Evolutionary conservation across 2,329 filamentous ascomycete genomes (phyloP).

Genomic region (Aspergillus pseudoglaucus): DNA sequence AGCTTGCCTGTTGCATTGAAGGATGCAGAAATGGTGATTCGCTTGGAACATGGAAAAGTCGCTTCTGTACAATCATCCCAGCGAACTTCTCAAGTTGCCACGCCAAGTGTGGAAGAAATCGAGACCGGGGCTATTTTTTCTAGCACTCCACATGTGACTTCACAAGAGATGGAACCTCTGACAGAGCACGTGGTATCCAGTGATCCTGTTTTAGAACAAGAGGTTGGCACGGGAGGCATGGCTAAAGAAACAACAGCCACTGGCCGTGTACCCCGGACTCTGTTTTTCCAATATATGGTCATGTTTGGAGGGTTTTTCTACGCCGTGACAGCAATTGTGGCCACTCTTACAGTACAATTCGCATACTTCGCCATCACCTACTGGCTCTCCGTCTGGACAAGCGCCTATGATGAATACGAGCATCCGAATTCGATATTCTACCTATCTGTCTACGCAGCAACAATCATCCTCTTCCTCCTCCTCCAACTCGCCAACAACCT

Average conservation of each 20-base stretch:
- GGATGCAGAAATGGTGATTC: slow-evolving; percentile 15
- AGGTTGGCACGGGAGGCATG: slow-evolving; percentile 5
- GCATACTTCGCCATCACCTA: slow-evolving; percentile 23
- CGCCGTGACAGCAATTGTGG: slow-evolving; percentile 12
- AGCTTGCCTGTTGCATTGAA: slow-evolving; percentile 31
- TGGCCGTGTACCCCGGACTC: slow-evolving; percentile 18
- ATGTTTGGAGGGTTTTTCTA: slow-evolving; percentile 20
- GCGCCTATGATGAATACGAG: slow-evolving; percentile 13
- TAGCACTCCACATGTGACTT: slow-evolving; percentile 4
- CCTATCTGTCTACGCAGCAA: slow-evolving; percentile 46
- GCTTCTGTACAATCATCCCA: slow-evolving; percentile 7
- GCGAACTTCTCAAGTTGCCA: neutral
- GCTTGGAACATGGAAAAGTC: slow-evolving; percentile 14
- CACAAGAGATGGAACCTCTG: neutral
- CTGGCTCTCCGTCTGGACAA: slow-evolving; percentile 25
- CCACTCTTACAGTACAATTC: slow-evolving; percentile 17
- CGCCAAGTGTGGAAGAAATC: neutral
- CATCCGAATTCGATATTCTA: slow-evolving; percentile 37
- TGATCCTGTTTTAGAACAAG: slow-evolving; percentile 4
- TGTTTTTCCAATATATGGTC: slow-evolving; percentile 19
- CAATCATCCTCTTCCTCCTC: slow-evolving; percentile 33
- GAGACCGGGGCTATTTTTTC: neutral
- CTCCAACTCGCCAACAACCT: slow-evolving; percentile 19
- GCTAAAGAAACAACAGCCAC: slow-evolving; percentile 18
- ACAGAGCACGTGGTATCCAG: neutral